A percentile compares a stretch with the other conserved stretches of the same genome.
These are phyloP conservation scores for Penicillium sp. DNA, from an alignment of 2,329 filamentous ascomycete genomes.

Conservation along the genomic window DNA sequence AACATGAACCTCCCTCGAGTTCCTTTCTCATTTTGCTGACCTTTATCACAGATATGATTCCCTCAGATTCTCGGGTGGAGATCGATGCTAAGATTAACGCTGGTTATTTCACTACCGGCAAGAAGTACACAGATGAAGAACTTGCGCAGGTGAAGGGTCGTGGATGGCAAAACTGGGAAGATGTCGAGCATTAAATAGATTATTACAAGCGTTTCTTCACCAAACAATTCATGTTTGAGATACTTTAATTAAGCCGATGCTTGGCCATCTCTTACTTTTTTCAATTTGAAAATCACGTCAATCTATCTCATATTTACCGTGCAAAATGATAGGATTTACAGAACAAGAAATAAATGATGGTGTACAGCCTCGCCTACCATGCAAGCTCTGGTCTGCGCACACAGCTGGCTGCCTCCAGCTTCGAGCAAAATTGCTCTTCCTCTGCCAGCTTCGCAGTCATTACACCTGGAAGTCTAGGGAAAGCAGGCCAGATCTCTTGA, in stretches of 20 bases:
- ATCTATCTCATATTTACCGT: not conserved
- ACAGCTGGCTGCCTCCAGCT: slow-evolving; percentile 17
- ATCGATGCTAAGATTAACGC: slow-evolving; percentile 98
- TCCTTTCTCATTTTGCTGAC: not conserved
- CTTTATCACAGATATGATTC: slow-evolving; percentile 68
- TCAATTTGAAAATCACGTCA: too few species aligned
- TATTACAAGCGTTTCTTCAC: not conserved
- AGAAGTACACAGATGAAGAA: slow-evolving; percentile 84
- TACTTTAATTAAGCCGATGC: not conserved
- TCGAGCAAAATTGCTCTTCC: slow-evolving; percentile 19
- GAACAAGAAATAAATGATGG: not conserved
- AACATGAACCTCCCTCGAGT: not conserved
- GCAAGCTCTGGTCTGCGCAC: slow-evolving; percentile 10
- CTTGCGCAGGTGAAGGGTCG: slow-evolving; percentile 82
- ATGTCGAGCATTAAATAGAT: slow-evolving; percentile 27
- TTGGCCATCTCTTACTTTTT: not conserved
- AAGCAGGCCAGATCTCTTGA: slow-evolving; percentile 54
- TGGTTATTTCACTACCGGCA: slow-evolving; percentile 82
- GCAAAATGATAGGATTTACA: not conserved
- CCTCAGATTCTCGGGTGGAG: slow-evolving; percentile 92
- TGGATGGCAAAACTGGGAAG: slow-evolving; percentile 75
- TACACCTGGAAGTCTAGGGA: not conserved
- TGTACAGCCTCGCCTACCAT: slow-evolving; percentile 6
- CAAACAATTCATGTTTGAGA: not conserved
- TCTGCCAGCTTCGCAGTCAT: slow-evolving; percentile 8